Conservation (phyloP, 345 rosid species). For the Gossypium australe region DNA sequence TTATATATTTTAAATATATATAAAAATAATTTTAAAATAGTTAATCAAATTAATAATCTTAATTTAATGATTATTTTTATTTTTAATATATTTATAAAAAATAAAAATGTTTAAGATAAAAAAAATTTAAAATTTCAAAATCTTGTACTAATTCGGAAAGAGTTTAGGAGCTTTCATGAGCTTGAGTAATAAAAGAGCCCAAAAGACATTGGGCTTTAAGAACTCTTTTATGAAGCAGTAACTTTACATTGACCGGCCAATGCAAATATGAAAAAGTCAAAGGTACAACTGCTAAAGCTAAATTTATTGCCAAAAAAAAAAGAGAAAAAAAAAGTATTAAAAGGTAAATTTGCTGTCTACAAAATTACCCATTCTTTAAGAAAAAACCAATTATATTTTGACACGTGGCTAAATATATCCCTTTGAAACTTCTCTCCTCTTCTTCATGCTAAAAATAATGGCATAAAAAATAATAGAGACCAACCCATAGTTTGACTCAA, state of each 20-base stretch:
- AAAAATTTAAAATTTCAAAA: too few relatives aligned
- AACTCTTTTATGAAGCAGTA: background rate
- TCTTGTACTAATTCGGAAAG: too few relatives aligned
- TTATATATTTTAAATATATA: too few relatives aligned
- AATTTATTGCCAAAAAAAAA: background rate
- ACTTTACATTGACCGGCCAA: background rate
- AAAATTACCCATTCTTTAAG: background rate
- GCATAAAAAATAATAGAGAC: background rate
- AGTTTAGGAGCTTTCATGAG: too few relatives aligned
- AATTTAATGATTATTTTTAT: too few relatives aligned
- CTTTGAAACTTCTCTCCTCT: background rate
- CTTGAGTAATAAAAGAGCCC: background rate
- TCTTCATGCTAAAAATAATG: background rate
- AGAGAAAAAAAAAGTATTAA: too few relatives aligned
- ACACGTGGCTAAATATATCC: constrained; percentile 4
- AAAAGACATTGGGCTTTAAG: background rate
- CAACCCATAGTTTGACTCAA: background rate
- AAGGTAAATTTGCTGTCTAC: background rate
- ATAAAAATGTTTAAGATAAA: too few relatives aligned
- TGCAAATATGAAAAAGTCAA: background rate
- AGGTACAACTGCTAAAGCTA: background rate
- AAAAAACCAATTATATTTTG: background rate
- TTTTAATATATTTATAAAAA: too few relatives aligned
- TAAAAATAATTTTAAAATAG: too few relatives aligned
- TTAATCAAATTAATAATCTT: too few relatives aligned